Base-by-base conservation (phyloP, 257 asterid genomes). In the Solanum virginianum region DNA sequence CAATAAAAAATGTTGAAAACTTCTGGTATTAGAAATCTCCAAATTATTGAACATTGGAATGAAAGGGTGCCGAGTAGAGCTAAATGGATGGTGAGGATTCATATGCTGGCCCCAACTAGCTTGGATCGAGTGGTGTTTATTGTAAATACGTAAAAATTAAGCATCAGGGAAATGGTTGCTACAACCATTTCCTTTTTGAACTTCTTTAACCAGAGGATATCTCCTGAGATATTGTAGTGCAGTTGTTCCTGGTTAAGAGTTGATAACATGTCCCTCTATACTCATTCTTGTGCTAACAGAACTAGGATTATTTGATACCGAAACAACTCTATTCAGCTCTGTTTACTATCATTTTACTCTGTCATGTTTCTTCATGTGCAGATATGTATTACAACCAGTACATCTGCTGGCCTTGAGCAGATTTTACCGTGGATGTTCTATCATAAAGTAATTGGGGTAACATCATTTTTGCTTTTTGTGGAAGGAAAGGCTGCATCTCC, bases 381-480 rank as follows among this genome's bases (percentile, higher is more conserved):
- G 97, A 89, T 93, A 85, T 90, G 95, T 85, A 87, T 93, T 60
- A 92, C 91, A 18, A 86, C 95, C 51, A 92, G 92, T 87, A 93
- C 94, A 14, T 92, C 93, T 62, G 95, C 91, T 54, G 87, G 91
- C 88, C 85, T 93, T 39, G 97, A 92, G 81, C 93, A 93, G 88
- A 93, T 91, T 80, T 89, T 93, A 17, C 95, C 97, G 8, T 93
- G 97, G 97, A 92, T 92, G 91, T 93, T 91, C 88, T 93, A 93
- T 85, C 97, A 93, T 87, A 93, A 88, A 86, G 93, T 89, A 81
- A 86, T 93, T 81, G 95, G 94, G 63, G 89, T 93, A 16, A 20
- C 92, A 72, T 82, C 84, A 55, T 91, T 93, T 89, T 89, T 92
- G 56, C 92, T 93, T 29, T 93, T 93, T 43, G 97, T 92, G 59